These are phyloP conservation scores for Cryptococcus sp. DNA, from an alignment of 1,284 basidiomycete species.

Conservation along the genomic window DNA sequence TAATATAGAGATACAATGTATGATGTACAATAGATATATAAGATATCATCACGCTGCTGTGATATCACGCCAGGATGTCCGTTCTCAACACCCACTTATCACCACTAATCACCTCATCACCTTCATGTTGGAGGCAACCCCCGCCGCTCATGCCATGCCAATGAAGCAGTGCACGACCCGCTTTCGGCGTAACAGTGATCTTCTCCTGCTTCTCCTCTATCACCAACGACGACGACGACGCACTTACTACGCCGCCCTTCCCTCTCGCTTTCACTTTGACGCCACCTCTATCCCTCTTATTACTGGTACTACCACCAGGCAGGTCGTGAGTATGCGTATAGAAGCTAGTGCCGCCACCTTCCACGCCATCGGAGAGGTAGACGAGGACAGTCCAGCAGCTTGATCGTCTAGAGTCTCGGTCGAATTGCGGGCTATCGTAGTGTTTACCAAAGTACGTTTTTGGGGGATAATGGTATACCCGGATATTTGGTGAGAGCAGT, in stretches of 20 bases:
- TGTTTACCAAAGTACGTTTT: slow-evolving; percentile 41
- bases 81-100: slow-evolving; percentile 75
- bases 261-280: slow-evolving; percentile 36
- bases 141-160: slow-evolving; percentile 70
- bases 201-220: slow-evolving; percentile 50
- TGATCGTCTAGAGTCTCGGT: slow-evolving; percentile 17
- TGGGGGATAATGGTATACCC: slow-evolving; percentile 47
- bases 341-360: slow-evolving; percentile 78
- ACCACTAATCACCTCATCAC: slow-evolving; percentile 66
- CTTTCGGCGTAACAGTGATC: slow-evolving; percentile 63
- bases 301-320: slow-evolving; percentile 3
- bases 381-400: slow-evolving; percentile 75
- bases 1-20: too few relatives aligned
- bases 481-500: slow-evolving; percentile 50
- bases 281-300: slow-evolving; percentile 34
- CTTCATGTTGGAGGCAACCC: slow-evolving; percentile 76
- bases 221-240: neutral
- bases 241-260: neutral
- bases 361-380: slow-evolving; percentile 72
- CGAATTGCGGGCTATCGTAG: slow-evolving; percentile 31
- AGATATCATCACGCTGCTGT: too few relatives aligned
- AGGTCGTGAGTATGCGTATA: slow-evolving; percentile 52
- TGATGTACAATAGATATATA: too few relatives aligned
- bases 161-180: slow-evolving; percentile 72
- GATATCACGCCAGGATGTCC: slow-evolving; percentile 62